Evolutionary conservation across 1,284 basidiomycete species (phyloP), one percentile per base, ranked within the genome.

Genomic region (Pholiota adiposa): DNA sequence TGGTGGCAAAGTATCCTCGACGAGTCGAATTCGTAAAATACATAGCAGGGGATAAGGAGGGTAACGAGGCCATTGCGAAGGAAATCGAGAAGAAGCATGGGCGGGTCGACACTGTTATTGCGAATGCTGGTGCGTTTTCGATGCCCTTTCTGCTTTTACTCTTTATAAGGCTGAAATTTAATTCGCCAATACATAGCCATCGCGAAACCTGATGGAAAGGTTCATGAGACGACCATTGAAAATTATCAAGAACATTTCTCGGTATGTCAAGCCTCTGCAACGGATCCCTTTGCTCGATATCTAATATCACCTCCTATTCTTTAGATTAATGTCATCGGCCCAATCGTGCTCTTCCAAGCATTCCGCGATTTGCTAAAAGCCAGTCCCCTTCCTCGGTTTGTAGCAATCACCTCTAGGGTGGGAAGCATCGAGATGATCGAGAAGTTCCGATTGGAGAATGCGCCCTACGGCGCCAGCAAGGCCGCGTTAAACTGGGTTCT

Each of bases 381-480:
- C n/a, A n/a, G n/a, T n/a, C n/a, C n/a, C n/a, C n/a, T n/a, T n/a
- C n/a, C n/a, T n/a, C n/a, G n/a, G n/a, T n/a, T n/a, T n/a, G n/a
- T n/a, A n/a, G n/a, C n/a, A n/a, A n/a, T 57, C 7, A 40, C 29
- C 48, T 40, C 33, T 11, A 34, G 19, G 2, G 48, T 25, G 0
- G 55, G 48, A 21, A 40, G 34, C 16, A 6, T 40, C 3, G 36
- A 4, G 2, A 18, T 18, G 2, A 7, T 31, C 16, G 4, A 18
- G 16, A 25, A 18, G 11, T 16, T 19, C 23, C 19, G n/a, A n/a
- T n/a, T n/a, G n/a, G 54, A 31, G 14, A 18, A 38, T 4, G 21
- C 34, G 49, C 33, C 34, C 4, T 57, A 57, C 16, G 56, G 49
- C n/a, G n/a, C n/a, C n/a, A n/a, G n/a, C n/a, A n/a, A n/a, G n/a